Evolutionary conservation across 2,329 filamentous ascomycete genomes (phyloP).

Genomic region (Simplicillium aogashimaense): DNA sequence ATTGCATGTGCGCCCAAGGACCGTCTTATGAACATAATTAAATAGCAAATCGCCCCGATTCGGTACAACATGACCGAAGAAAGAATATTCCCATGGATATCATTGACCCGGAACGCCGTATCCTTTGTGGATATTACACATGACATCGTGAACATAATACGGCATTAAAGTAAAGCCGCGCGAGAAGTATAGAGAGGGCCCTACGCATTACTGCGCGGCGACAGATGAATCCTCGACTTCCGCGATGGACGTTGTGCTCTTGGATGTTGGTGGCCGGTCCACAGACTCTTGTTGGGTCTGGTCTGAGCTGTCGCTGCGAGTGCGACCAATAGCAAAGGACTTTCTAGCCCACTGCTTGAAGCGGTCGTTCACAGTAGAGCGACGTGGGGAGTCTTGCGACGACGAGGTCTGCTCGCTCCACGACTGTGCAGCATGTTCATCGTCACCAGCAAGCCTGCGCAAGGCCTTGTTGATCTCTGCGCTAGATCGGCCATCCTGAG

Average conservation of each 20-base stretch:
- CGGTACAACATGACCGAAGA: background rate
- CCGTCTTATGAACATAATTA: too few species aligned
- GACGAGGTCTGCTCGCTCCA: conserved; percentile 2
- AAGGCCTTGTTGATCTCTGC: too few species aligned
- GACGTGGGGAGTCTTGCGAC: conserved; percentile 12
- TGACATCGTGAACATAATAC: too few species aligned
- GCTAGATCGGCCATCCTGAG: background rate
- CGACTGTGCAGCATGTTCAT: conserved; percentile 5
- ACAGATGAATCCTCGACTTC: too few species aligned
- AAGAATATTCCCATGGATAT: background rate
- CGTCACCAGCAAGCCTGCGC: conserved; percentile 6
- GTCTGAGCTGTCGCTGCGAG: conserved; percentile 10
- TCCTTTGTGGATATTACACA: too few species aligned
- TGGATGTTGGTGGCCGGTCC: conserved; percentile 6
- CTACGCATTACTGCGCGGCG: too few species aligned
- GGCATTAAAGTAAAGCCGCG: too few species aligned
- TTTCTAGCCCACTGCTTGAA: conserved; percentile 23
- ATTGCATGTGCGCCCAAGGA: too few species aligned
- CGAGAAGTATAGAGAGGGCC: too few species aligned
- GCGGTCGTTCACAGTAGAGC: conserved; percentile 20
- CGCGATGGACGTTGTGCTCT: background rate
- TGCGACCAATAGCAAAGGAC: conserved; percentile 17
- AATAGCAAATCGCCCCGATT: too few species aligned
- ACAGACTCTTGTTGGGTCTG: background rate
- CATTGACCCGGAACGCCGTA: background rate